A percentile compares a stretch with the other conserved stretches of the same genome.
Evolutionary conservation across 2,329 filamentous ascomycete genomes (phyloP).

Genomic region (Tolypocladium pustulatum): DNA sequence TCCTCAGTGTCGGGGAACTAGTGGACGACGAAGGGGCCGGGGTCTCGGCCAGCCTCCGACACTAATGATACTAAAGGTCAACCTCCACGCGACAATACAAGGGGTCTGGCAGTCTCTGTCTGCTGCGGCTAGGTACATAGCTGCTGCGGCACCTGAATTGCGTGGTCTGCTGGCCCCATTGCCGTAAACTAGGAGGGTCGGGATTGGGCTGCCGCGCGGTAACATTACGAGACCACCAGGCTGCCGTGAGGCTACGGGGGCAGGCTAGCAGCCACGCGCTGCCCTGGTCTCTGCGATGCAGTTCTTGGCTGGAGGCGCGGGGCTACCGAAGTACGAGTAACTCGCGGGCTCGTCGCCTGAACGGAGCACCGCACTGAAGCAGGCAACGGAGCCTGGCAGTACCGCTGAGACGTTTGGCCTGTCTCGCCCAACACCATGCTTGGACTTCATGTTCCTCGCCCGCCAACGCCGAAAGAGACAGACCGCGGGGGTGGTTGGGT

Average conservation of each 20-base stretch:
- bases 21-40: neutral
- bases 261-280: constrained; percentile 1
- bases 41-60: neutral
- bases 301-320: neutral
- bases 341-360: neutral
- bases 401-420: no score
- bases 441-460: neutral
- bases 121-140: neutral
- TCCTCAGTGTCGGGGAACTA: neutral
- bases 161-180: neutral
- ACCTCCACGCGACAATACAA: neutral
- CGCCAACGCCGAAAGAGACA: neutral
- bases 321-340: neutral
- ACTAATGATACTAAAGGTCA: neutral
- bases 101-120: neutral
- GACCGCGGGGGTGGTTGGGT: neutral
- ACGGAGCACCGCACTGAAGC: neutral
- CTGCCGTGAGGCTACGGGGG: neutral
- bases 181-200: neutral
- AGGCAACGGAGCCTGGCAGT: neutral
- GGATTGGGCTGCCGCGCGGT: no score
- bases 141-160: neutral
- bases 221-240: neutral
- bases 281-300: neutral
- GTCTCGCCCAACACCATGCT: no score